Conservation (phyloP, 2,329 filamentous ascomycete genomes). For the Calonectria pauciramosa region DNA sequence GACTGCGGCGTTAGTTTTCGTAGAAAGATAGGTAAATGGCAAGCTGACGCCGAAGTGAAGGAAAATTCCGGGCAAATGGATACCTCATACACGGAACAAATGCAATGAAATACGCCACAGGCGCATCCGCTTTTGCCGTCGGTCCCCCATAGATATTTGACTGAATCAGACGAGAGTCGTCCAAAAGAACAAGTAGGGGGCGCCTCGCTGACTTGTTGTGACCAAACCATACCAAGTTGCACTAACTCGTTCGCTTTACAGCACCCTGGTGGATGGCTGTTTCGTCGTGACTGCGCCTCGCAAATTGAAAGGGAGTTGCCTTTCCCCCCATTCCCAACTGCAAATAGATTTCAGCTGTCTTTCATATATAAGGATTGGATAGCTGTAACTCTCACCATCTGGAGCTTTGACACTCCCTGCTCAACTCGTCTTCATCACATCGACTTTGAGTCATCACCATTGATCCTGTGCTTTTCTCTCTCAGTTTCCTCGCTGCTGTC, state of each 20-base stretch:
- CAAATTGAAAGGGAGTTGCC: background rate
- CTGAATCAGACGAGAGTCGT: background rate
- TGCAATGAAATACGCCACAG: too few relatives aligned
- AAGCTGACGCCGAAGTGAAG: background rate
- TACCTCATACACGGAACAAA: background rate
- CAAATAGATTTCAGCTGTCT: background rate
- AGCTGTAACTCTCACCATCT: background rate
- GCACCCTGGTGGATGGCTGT: background rate
- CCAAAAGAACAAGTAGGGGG: background rate
- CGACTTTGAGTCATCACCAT: too few relatives aligned
- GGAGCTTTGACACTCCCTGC: background rate
- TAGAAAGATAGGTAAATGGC: background rate
- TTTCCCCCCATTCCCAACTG: background rate
- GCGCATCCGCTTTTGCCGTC: background rate
- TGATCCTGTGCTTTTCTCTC: too few relatives aligned
- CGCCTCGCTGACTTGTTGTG: background rate
- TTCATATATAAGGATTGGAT: background rate
- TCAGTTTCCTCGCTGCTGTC: too few relatives aligned
- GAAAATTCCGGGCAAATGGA: background rate
- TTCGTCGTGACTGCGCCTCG: background rate
- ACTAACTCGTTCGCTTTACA: background rate
- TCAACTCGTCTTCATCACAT: background rate
- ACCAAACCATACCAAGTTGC: background rate
- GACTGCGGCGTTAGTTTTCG: background rate
- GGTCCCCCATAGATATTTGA: background rate